Conservation (phyloP, 768 basidiomycete genomes). For the Phlegmacium glaucopus region DNA sequence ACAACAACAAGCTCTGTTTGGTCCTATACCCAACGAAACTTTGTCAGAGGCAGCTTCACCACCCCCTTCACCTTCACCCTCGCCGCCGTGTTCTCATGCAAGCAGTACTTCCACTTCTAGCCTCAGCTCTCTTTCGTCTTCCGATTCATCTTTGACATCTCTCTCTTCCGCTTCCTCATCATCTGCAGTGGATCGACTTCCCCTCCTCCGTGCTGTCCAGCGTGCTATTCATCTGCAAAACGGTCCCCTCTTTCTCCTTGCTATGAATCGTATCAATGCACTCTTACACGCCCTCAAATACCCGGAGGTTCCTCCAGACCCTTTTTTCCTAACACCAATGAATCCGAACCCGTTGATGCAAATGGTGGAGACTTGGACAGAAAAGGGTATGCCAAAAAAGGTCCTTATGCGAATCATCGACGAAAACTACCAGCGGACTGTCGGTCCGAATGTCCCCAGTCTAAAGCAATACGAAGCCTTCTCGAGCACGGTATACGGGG, state of each 20-base stretch:
- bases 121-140: constrained; percentile 22
- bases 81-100: constrained; percentile 29
- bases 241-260: constrained; percentile 66
- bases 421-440: constrained; percentile 90
- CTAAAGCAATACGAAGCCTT: constrained; percentile 81
- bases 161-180: constrained; percentile 22
- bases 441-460: constrained; percentile 83
- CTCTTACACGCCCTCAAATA: constrained; percentile 66
- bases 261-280: constrained; percentile 59
- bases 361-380: constrained; percentile 46
- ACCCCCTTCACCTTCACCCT: constrained; percentile 36
- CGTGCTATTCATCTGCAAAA: constrained; percentile 67
- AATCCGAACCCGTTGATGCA: constrained; percentile 54
- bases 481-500: constrained; percentile 85
- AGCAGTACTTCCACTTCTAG: constrained; percentile 25
- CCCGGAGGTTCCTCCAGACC: constrained; percentile 50
- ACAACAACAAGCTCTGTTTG: constrained; percentile 62
- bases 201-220: constrained; percentile 55
- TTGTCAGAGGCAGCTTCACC: constrained; percentile 38
- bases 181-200: constrained; percentile 22
- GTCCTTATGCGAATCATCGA: constrained; percentile 77
- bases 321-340: constrained; percentile 45
- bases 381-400: constrained; percentile 54
- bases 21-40: constrained; percentile 54
- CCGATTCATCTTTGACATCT: constrained; percentile 30